Evolutionary conservation across 2,329 filamentous ascomycete species (phyloP), one percentile per base, ranked within the genome.

Genomic region (Lasiodiplodia sp.): DNA sequence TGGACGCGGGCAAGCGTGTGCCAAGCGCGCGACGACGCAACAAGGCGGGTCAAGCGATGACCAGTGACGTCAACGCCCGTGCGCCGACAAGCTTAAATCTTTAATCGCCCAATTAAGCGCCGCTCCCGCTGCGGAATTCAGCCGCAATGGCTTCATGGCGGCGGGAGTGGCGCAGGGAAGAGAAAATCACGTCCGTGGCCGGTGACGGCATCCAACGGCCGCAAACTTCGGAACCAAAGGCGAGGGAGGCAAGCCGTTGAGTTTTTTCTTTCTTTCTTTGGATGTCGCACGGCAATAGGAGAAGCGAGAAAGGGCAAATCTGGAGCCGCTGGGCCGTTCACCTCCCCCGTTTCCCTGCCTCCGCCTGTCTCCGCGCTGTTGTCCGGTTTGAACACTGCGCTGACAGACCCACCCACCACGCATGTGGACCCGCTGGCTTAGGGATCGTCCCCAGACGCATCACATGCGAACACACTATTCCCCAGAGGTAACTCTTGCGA

Each of bases 81-180:
- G 57, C 57, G 44, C 44, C 47, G 34, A 14, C 49, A 63, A 53
- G 62, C 62, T 65, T 65, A 65, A 65, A 65, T 62, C n/a, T 23
- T 55, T 21, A 40, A 21, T 16, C 64, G 37, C 1, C 53, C 21
- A 34, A 55, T 67, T 38, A 58, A 10, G 21, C 55, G 44, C 34
- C 18, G 53, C 37, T 34, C 12, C 18, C 23, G 34, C 37, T 7
- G 23, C 37, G 23, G 37, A 5, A 21, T 25, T 25, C 16, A n/a
- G 52, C 47, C 21, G 31, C 31, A 34, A 10, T 34, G 31, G 31
- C 31, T 34, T 49, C 38, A 38, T 51, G 28, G 44, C 60, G 52
- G 53, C 64, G 64, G 64, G 64, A 67, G 53, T 49, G 53, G 64
- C 64, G 52, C 64, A 67, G 40, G 64, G 64, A 57, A 57, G 23